A percentile compares a stretch with the other conserved stretches of the same genome.
These are phyloP conservation scores for Yamadazyma spencermartinsiae DNA, from an alignment of 1,139 yeast species.

Conservation along the genomic window DNA sequence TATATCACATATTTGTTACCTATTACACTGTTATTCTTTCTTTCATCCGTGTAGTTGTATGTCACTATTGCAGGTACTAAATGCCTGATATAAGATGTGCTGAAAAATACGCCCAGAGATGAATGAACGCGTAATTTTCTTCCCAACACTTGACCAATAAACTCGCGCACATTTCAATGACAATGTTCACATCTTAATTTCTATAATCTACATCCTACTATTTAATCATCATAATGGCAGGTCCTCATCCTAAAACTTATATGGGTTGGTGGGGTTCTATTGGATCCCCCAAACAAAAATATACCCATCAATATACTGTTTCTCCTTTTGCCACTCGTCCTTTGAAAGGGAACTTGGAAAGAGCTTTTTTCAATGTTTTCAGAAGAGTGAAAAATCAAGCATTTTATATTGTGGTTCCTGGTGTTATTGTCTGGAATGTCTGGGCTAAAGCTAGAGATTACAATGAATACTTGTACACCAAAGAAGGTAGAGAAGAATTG, in stretches of 20 bases:
- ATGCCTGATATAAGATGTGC: slow-evolving; percentile 1
- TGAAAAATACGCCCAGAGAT: not conserved
- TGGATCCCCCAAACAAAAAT: slow-evolving; percentile 87
- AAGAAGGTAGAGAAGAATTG: slow-evolving; percentile 95
- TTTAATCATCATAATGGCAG: slow-evolving; percentile 48
- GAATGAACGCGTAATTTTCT: not conserved
- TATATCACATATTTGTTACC: no score
- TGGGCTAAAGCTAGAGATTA: slow-evolving; percentile 89
- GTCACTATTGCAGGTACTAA: no score
- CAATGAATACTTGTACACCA: slow-evolving; percentile 94
- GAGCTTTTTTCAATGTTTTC: slow-evolving; percentile 88
- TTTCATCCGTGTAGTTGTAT: no score
- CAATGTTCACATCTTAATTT: slow-evolving; percentile 2
- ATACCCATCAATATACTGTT: slow-evolving; percentile 80
- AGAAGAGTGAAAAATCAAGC: slow-evolving; percentile 92
- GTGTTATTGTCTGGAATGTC: slow-evolving; percentile 75
- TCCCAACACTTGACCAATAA: slow-evolving; percentile 10
- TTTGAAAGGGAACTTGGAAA: slow-evolving; percentile 80
- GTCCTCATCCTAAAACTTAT: slow-evolving; percentile 60
- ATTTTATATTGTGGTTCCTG: slow-evolving; percentile 77
- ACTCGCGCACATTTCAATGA: slow-evolving; percentile 1
- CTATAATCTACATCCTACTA: no score
- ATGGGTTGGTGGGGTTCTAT: slow-evolving; percentile 98
- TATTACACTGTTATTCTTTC: no score
- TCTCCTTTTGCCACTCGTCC: slow-evolving; percentile 95